A percentile compares a stretch with the other conserved stretches of the same genome.
Conservation (phyloP, 1,284 basidiomycete genomes). For the Trichosporon ovoides region DNA sequence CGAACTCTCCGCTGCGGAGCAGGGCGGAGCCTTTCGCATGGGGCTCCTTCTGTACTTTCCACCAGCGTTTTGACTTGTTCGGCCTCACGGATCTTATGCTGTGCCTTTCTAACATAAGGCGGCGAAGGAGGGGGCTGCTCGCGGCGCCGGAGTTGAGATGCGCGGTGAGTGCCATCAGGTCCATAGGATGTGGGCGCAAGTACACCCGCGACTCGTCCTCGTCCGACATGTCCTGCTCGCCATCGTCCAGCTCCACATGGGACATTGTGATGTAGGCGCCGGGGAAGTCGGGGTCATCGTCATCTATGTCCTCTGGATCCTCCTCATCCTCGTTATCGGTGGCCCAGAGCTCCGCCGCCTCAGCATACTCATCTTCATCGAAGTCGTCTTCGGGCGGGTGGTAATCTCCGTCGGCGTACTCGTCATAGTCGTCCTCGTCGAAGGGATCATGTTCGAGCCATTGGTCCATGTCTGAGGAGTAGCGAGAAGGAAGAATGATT, state of each 20-base stretch:
- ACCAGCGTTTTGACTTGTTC: constrained; percentile 30
- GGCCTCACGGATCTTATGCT: neutral
- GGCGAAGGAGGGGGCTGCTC: neutral
- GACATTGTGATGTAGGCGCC: too few species aligned
- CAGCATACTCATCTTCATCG: neutral
- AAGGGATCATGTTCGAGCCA: neutral
- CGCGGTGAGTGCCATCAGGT: neutral
- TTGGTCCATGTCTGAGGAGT: neutral
- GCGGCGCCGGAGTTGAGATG: neutral
- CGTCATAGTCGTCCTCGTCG: neutral
- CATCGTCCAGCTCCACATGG: too few species aligned
- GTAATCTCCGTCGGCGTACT: neutral
- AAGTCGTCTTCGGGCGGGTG: neutral
- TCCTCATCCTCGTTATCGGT: neutral
- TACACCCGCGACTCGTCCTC: neutral
- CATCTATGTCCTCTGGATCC: neutral
- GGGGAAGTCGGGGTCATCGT: neutral
- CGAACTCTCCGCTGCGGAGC: constrained; percentile 78
- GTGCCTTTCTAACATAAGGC: neutral
- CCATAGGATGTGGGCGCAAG: neutral
- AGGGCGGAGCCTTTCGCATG: constrained; percentile 66
- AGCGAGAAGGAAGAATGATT: too few species aligned
- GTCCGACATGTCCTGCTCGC: neutral
- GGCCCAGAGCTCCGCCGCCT: neutral
- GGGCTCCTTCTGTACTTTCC: constrained; percentile 58